Evolutionary conservation across 2,329 filamentous ascomycete genomes (phyloP).

Genomic region (Orbilia oligospora): DNA sequence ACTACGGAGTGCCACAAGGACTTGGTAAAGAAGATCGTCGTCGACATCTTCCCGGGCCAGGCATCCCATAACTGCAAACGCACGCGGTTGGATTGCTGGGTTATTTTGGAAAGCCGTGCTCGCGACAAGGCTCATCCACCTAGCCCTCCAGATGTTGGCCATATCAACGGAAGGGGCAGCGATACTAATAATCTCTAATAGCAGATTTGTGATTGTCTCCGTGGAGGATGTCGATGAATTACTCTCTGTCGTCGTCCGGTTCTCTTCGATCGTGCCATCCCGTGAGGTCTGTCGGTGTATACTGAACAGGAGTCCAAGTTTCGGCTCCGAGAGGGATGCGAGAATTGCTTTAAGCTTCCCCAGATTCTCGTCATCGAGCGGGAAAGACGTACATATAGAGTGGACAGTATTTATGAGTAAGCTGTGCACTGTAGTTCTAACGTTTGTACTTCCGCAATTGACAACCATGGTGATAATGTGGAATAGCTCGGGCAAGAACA

Average conservation of each 20-base stretch:
- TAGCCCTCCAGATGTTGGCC: conserved; percentile 78
- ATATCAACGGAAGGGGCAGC: conserved; percentile 77
- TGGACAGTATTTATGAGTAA: conserved; percentile 78
- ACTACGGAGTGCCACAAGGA: conserved; percentile 77
- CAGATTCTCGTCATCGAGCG: conserved; percentile 74
- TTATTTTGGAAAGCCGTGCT: conserved; percentile 82
- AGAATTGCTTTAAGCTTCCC: conserved; percentile 73
- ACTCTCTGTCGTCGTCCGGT: conserved; percentile 60
- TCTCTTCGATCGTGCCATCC: conserved; percentile 63
- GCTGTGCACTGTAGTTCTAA: conserved; percentile 75
- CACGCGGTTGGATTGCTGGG: conserved; percentile 78
- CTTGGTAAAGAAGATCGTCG: conserved; percentile 79
- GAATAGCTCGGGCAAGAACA: conserved; percentile 79
- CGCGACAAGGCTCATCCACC: conserved; percentile 81
- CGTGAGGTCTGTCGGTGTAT: conserved; percentile 65
- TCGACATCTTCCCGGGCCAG: conserved; percentile 80
- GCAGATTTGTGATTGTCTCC: conserved; percentile 74
- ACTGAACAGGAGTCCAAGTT: conserved; percentile 73
- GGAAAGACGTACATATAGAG: conserved; percentile 77
- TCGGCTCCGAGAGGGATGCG: conserved; percentile 74
- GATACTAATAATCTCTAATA: conserved; percentile 76
- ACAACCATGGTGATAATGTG: conserved; percentile 80
- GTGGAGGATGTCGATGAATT: conserved; percentile 66
- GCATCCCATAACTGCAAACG: conserved; percentile 80
- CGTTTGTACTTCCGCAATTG: conserved; percentile 74